phyloP scores from a whole-genome alignment of 306 rosid genomes.

The Astragalus membranaceus region DNA sequence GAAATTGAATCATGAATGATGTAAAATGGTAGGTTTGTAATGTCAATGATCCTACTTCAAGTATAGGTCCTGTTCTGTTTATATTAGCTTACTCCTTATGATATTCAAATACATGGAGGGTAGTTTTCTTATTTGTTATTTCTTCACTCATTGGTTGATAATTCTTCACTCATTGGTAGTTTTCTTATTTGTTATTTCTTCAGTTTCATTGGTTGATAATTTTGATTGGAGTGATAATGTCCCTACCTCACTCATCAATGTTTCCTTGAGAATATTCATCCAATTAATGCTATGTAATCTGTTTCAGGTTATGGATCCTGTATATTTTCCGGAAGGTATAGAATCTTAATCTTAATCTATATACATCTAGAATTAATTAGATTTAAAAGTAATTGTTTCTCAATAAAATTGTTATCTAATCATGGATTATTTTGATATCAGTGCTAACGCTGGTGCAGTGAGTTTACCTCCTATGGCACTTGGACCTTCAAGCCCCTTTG shows the following conservation, averaged over 20 bases:
- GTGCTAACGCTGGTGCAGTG: slow-evolving; percentile 41
- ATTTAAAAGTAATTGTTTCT: neutral
- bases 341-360: slow-evolving; percentile 19
- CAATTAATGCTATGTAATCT: neutral
- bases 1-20: neutral
- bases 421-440: slow-evolving; percentile 35
- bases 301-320: slow-evolving; percentile 86
- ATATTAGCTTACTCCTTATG: neutral
- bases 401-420: slow-evolving; percentile 2
- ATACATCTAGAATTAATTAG: neutral
- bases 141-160: neutral
- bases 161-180: neutral
- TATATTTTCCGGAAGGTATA: slow-evolving; percentile 77
- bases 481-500: slow-evolving; percentile 45
- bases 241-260: neutral
- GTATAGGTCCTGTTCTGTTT: neutral
- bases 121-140: neutral
- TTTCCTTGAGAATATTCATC: neutral
- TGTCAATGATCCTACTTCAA: neutral
- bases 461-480: slow-evolving; percentile 42
- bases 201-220: neutral
- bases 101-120: neutral
- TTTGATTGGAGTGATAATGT: neutral
- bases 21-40: neutral
- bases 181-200: neutral